phyloP scores from a whole-genome alignment of 83 land plant species.

The Larix sibirica region DNA sequence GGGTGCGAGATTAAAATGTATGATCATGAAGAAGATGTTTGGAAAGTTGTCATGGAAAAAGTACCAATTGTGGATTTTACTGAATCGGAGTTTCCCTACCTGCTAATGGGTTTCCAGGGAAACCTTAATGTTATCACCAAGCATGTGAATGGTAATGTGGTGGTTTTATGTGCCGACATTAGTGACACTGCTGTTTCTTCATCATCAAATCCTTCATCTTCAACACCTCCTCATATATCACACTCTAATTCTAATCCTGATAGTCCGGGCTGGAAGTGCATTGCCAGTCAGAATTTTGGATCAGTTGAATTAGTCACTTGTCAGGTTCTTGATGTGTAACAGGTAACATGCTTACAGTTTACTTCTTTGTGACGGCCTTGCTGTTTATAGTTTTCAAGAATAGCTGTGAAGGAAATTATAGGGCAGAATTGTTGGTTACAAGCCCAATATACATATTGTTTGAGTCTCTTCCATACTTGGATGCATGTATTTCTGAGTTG shows the following conservation, averaged over 20 bases:
- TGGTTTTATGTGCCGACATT: slow-evolving; percentile 31
- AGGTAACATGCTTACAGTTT: too few species aligned
- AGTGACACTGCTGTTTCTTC: slow-evolving; percentile 4
- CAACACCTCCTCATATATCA: neutral
- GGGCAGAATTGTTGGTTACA: too few species aligned
- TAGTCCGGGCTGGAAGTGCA: slow-evolving; percentile 25
- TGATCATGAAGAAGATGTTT: slow-evolving; percentile 34
- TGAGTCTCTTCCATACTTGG: too few species aligned
- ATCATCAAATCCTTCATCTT: neutral
- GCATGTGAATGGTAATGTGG: slow-evolving; percentile 34
- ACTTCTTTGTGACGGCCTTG: too few species aligned
- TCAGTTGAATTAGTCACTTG: slow-evolving; percentile 41
- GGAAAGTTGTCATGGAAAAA: slow-evolving; percentile 39
- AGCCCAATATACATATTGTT: too few species aligned
- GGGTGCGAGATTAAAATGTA: slow-evolving; percentile 50
- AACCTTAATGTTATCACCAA: slow-evolving; percentile 42
- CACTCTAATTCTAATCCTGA: slow-evolving; percentile 11
- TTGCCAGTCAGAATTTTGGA: slow-evolving; percentile 36
- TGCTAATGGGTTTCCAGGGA: slow-evolving; percentile 25
- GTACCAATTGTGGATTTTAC: slow-evolving; percentile 39
- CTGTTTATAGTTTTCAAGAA: too few species aligned
- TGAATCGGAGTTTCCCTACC: slow-evolving; percentile 44
- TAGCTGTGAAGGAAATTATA: too few species aligned
- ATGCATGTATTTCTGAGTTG: too few species aligned
- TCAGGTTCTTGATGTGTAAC: slow-evolving; percentile 25